These are phyloP conservation scores for Lachancea quebecensis DNA, from an alignment of 805 yeast species.

Conservation along the genomic window DNA sequence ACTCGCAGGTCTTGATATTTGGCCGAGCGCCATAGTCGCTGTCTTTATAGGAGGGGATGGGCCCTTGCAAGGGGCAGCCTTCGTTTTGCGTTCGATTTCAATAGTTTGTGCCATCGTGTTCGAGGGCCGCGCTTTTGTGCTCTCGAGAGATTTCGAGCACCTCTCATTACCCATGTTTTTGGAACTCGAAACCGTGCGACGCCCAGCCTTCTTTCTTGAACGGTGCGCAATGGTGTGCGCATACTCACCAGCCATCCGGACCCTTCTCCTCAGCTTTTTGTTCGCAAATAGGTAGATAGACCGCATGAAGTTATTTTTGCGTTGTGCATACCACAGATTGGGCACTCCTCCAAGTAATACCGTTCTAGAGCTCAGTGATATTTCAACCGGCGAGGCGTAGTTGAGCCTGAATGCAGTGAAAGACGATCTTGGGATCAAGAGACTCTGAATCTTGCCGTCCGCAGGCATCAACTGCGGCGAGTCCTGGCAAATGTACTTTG, in stretches of 20 bases:
- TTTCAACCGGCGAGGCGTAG: conserved; percentile 43
- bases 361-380: conserved; percentile 43
- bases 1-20: no score
- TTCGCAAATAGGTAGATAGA: conserved; percentile 4
- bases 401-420: conserved; percentile 56
- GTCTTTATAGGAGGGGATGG: no score
- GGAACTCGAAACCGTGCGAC: neutral
- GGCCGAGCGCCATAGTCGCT: no score
- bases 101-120: no score
- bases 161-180: neutral
- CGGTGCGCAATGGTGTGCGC: conserved; percentile 1
- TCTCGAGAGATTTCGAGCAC: neutral
- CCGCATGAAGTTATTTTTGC: conserved; percentile 10
- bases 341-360: conserved; percentile 56
- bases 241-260: conserved; percentile 5
- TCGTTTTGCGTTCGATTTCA: no score
- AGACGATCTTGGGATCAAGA: conserved; percentile 42
- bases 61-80: no score
- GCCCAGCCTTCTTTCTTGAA: neutral
- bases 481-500: conserved; percentile 11
- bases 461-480: neutral
- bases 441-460: conserved; percentile 6
- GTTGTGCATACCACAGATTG: conserved; percentile 40
- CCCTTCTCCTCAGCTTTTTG: conserved; percentile 4
- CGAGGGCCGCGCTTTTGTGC: no score